These are phyloP conservation scores for Climacium dendroides DNA, from an alignment of 225 moss, liverwort and hornwort species.

Conservation along the genomic window DNA sequence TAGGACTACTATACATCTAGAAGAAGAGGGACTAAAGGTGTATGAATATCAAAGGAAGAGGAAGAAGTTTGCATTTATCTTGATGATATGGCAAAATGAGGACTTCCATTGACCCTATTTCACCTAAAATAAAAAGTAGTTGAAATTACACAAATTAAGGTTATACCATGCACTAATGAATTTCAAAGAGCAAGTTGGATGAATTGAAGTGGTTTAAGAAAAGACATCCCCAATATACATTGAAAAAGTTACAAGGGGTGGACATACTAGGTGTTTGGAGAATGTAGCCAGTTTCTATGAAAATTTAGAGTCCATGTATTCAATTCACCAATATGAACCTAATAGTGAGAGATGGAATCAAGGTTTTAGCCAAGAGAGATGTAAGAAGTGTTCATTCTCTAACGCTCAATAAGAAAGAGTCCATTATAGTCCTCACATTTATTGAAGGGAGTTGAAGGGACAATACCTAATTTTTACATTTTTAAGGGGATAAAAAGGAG, in stretches of 20 bases:
- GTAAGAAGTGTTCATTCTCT: not conserved
- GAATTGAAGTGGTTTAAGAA: too few relatives aligned
- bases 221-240: not conserved
- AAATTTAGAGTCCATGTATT: rapidly evolving
- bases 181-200: not conserved
- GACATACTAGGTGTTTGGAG: too few relatives aligned
- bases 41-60: too few relatives aligned
- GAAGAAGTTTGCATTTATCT: rapidly evolving
- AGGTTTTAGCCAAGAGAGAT: not conserved
- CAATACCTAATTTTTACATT: not conserved
- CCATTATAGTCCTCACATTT: rapidly evolving
- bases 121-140: not conserved
- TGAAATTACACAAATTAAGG: not conserved
- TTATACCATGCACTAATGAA: not conserved
- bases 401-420: rapidly evolving
- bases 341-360: not conserved
- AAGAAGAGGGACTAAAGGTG: too few relatives aligned
- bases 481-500: not conserved
- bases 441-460: not conserved
- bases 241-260: not conserved
- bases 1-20: too few relatives aligned
- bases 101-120: not conserved
- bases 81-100: not conserved
- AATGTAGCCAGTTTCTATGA: not conserved
- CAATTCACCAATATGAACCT: not conserved